Base-by-base conservation (phyloP, 805 yeast genomes). In the Lachancea thermotolerans region DNA sequence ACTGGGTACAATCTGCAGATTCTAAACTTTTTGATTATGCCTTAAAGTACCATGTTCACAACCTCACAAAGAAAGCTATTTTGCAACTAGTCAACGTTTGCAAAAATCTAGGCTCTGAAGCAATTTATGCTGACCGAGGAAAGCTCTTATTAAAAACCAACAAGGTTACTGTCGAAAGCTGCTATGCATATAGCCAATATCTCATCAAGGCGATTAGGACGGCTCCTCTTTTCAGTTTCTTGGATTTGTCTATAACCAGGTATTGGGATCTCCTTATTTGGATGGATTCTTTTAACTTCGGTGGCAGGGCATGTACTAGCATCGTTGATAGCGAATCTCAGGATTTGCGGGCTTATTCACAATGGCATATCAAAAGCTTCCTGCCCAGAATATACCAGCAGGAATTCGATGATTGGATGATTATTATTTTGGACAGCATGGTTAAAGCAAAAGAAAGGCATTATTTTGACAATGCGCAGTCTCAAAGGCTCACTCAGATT, bases 261-360 rank as follows among this genome's bases (percentile, higher is more conserved):
- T 89, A 86, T 59, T 93, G 99, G 99, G 97, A 93, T 61, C 58
- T 83, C n/a, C 68, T 93, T 51, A 68, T 93, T 2, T 95, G 97
- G 98, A 85, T 91, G 95, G 96, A 93, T 60, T 81, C 83, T 54
- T 78, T 77, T 56, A 93, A 93, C 58, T 89, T 73, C 63, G 85
- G 95, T 36, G 99, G 99, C 6, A 62, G 76, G 41, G 73, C 75
- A 0, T 70, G 77, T 51, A 46, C 59, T 11, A 65, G 65, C 44
- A 64, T 71, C 14, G 52, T 64, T 16, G 71, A 66, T 9, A 51
- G 50, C 10, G 70, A 66, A 16, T 62, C 57, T 14, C 75, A 71
- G 47, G 69, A 67, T 28, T 53, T 65, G 18, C 54, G 57, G 34
- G 71, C 69, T 1, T 59, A 66, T 37, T 80, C 85, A 1, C 72